A percentile compares a stretch with the other conserved stretches of the same genome.
phyloP scores from a whole-genome alignment of 1,139 yeast genomes.

The Pichia inconspicua region DNA sequence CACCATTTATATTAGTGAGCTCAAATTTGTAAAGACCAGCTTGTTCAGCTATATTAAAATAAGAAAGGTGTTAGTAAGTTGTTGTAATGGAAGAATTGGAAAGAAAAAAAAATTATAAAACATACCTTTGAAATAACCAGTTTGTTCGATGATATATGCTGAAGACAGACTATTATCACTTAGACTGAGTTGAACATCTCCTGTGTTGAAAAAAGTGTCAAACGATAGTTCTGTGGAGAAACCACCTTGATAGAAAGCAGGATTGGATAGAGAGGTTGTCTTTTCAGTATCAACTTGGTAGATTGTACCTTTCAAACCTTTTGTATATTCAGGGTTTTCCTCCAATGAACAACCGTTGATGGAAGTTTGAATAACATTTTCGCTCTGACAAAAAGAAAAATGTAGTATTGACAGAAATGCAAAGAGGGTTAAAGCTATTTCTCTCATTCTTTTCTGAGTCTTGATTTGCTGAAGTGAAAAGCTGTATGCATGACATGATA shows the following conservation, averaged over 20 bases:
- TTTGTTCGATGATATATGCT: slow-evolving; percentile 14
- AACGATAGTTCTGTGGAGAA: not conserved
- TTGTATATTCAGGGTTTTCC: not conserved
- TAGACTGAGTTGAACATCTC: not conserved
- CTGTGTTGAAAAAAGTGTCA: not conserved
- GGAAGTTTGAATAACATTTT: not conserved
- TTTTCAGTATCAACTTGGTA: not conserved
- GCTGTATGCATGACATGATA: too few species aligned
- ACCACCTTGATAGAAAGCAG: not conserved
- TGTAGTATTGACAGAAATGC: too few species aligned
- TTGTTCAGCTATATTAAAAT: not conserved
- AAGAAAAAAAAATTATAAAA: not conserved
- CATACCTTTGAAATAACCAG: slow-evolving; percentile 14
- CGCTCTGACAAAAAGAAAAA: too few species aligned
- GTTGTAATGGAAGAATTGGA: too few species aligned
- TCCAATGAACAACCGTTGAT: not conserved
- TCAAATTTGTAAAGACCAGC: slow-evolving; percentile 17
- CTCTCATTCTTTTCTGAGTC: too few species aligned
- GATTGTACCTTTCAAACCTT: not conserved
- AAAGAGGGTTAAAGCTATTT: too few species aligned
- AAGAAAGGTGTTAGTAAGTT: too few species aligned
- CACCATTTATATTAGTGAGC: slow-evolving; percentile 17
- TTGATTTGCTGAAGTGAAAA: too few species aligned
- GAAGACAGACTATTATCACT: too few species aligned
- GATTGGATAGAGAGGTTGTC: not conserved